Evolutionary conservation across 2,329 filamentous ascomycete species (phyloP).

Genomic region (Pseudogymnoascus sp.): DNA sequence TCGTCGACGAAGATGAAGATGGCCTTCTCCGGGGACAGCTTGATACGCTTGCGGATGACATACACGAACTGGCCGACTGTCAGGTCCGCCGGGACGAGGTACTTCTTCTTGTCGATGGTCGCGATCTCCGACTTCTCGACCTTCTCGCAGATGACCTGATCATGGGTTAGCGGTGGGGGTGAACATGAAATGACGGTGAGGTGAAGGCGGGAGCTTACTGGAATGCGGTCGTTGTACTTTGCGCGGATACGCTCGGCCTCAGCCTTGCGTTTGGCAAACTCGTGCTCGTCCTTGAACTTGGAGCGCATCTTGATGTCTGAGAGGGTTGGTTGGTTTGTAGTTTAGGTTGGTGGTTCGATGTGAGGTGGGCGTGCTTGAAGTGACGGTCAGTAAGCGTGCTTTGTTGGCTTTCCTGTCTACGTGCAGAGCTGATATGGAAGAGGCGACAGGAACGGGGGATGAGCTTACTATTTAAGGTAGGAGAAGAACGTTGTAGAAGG

Average conservation of each 20-base stretch:
- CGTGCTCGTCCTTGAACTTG: constrained; percentile 99
- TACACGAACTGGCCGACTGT: constrained; percentile 99
- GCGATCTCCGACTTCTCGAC: constrained; percentile 99
- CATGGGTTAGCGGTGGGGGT: constrained; percentile 15
- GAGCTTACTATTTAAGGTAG: neutral
- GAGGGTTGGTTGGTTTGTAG: constrained; percentile 17
- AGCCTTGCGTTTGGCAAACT: constrained; percentile 99
- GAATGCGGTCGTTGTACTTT: constrained; percentile 98
- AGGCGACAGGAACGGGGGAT: neutral
- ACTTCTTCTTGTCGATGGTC: constrained; percentile 99
- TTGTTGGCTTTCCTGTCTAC: neutral
- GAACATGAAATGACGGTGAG: constrained; percentile 28
- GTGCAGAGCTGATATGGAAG: neutral
- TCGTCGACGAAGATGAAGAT: constrained; percentile 99
- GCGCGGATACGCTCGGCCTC: constrained; percentile 90
- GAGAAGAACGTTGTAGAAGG: constrained; percentile 11
- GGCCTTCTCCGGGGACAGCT: constrained; percentile 98
- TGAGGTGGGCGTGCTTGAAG: neutral
- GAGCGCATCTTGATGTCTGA: constrained; percentile 69
- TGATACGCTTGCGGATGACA: constrained; percentile 99
- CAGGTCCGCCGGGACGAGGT: constrained; percentile 92
- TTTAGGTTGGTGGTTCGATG: constrained; percentile 4
- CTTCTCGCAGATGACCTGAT: constrained; percentile 97
- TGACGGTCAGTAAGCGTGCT: constrained; percentile 4
- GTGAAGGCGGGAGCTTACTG: constrained; percentile 52